Conservation (phyloP, 2,329 filamentous ascomycete genomes). For the Talaromyces sp. region DNA sequence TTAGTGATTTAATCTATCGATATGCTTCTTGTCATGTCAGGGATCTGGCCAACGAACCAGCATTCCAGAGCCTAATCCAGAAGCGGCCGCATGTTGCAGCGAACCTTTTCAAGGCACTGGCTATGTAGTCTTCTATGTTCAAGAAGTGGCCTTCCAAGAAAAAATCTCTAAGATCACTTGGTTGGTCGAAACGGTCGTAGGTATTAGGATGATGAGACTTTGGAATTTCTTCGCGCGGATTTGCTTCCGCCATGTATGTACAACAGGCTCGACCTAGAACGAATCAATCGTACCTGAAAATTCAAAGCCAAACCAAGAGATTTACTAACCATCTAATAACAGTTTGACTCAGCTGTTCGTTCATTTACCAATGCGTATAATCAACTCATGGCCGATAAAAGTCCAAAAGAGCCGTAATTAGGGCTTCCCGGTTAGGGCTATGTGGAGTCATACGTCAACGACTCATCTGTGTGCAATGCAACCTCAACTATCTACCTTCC, state of each 20-base stretch:
- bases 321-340: background rate
- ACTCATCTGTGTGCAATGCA: background rate
- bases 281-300: background rate
- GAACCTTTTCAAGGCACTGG: too few relatives aligned
- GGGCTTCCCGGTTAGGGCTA: slow-evolving; percentile 2
- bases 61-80: too few relatives aligned
- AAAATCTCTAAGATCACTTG: too few relatives aligned
- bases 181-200: too few relatives aligned
- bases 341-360: background rate
- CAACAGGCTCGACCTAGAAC: background rate
- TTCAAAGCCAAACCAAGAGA: background rate
- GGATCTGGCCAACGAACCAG: too few relatives aligned
- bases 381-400: background rate
- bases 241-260: background rate
- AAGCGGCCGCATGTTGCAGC: too few relatives aligned
- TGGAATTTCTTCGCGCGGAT: too few relatives aligned
- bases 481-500: background rate
- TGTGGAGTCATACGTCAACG: slow-evolving; percentile 3
- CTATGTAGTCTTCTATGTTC: too few relatives aligned
- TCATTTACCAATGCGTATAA: background rate
- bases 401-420: background rate
- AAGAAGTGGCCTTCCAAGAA: too few relatives aligned
- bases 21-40: background rate
- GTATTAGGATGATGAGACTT: too few relatives aligned
- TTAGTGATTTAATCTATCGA: background rate